Evolutionary conservation across 306 rosid genomes (phyloP), one percentile per base, ranked within the genome.

Genomic region (Fragaria nilgerrensis): DNA sequence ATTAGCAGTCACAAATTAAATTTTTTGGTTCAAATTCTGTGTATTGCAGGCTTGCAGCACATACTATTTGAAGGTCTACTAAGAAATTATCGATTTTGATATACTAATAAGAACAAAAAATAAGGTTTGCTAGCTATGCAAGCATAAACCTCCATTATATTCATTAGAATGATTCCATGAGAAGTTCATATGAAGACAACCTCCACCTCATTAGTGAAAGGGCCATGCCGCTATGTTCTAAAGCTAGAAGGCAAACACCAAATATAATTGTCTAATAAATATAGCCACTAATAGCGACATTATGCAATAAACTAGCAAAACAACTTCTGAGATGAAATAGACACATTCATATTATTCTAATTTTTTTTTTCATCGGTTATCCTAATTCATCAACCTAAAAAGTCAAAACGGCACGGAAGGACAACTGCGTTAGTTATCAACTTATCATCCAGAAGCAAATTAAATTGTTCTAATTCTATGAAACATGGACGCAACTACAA

Each of bases 381-480:
- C 50, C 70, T 59, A 5, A 25, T 74, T 59, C 59, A 59, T 44
- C 70, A 41, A 73, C 61, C 76, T 67, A 68, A 79, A 81, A 36
- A 8, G 68, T 72, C 69, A 63, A 32, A 37, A 75, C 47, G 61
- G 27, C 80, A 80, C 14, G 36, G 17, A 25, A 8, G 16, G 66
- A 67, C 53, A 74, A 25, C 32, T 50, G 43, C 25, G 6, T 41
- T 62, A 3, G 25, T 44, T 34, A 25, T 58, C 5, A 23, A 43
- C 52, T 44, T 34, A 25, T 58, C 5, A 23, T 68, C 52, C 14
- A 49, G 53, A 29, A 41, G 53, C 45, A 37, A 12, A 11, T 41
- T n/a, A 37, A 22, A 39, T 25, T 41, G 56, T 59, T 16, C 29
- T 6, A 44, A 69, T 23, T 50, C 48, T 37, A 50, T 27, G 37